Conservation (phyloP, 2,329 filamentous ascomycete genomes). For the Colletotrichum incanum region DNA sequence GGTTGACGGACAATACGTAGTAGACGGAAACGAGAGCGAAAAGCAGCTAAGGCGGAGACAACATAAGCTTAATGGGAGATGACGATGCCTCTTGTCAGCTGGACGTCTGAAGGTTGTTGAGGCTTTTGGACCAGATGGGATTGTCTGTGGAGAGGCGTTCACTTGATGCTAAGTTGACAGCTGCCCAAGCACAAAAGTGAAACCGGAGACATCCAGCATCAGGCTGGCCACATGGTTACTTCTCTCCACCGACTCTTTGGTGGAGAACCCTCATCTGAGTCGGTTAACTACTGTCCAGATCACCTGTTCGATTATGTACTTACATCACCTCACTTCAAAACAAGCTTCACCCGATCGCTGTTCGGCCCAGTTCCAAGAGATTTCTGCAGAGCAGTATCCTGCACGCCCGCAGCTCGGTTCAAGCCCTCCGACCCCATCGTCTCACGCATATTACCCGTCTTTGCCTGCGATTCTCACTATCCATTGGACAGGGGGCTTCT, state of each 20-base stretch:
- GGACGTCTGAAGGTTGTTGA: neutral
- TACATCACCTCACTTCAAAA: neutral
- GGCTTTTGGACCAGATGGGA: neutral
- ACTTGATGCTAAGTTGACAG: neutral
- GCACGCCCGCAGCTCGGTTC: slow-evolving; percentile 1
- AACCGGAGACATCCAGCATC: neutral
- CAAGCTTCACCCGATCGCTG: slow-evolving; percentile 16
- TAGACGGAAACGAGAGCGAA: neutral
- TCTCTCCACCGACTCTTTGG: neutral
- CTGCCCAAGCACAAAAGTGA: neutral
- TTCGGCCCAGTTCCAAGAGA: neutral
- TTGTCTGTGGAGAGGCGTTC: no score
- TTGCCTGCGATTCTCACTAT: slow-evolving; percentile 3
- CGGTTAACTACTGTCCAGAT: neutral
- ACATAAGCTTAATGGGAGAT: neutral
- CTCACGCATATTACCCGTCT: slow-evolving; percentile 15
- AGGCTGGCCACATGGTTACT: neutral
- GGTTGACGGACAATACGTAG: neutral
- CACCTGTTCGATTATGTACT: neutral
- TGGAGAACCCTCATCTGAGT: neutral
- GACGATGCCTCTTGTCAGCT: neutral
- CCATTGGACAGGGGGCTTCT: no score
- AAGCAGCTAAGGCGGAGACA: neutral
- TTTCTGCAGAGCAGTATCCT: neutral
- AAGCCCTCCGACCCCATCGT: neutral